Conservation (phyloP, 2,329 filamentous ascomycete species). For the Colletotrichum lindemuthianum region DNA sequence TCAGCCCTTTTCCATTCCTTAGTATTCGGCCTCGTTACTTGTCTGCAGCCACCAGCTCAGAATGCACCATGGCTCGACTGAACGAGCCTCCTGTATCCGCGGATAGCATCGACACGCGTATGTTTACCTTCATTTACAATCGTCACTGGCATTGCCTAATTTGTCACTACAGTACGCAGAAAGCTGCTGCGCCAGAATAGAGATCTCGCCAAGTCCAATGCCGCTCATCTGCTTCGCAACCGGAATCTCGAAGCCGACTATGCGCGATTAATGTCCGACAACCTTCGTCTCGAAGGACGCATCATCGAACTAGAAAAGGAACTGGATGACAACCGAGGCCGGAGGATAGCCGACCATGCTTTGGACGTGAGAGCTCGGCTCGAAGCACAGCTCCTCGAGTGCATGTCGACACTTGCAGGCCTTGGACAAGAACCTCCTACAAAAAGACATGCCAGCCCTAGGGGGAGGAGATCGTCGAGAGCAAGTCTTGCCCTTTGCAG, state of each 20-base stretch:
- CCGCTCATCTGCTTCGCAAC: slow-evolving; percentile 79
- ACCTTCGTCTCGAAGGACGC: slow-evolving; percentile 76
- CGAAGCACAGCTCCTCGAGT: slow-evolving; percentile 77
- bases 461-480: slow-evolving; percentile 26
- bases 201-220: slow-evolving; percentile 84
- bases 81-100: slow-evolving; percentile 77
- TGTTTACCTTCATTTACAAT: slow-evolving; percentile 46
- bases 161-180: slow-evolving; percentile 70
- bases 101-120: slow-evolving; percentile 78
- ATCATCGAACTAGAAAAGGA: slow-evolving; percentile 76
- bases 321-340: slow-evolving; percentile 68
- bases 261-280: slow-evolving; percentile 80
- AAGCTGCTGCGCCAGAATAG: slow-evolving; percentile 85
- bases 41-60: slow-evolving; percentile 30
- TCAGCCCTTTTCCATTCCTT: slow-evolving; percentile 24
- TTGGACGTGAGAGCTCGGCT: slow-evolving; percentile 76
- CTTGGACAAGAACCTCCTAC: slow-evolving; percentile 70
- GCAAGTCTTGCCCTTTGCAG: slow-evolving; percentile 48
- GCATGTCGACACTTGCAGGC: slow-evolving; percentile 72
- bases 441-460: slow-evolving; percentile 52
- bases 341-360: slow-evolving; percentile 72
- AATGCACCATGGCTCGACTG: slow-evolving; percentile 77
- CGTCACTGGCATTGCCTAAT: slow-evolving; percentile 36
- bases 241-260: slow-evolving; percentile 80
- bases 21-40: slow-evolving; percentile 13